Percentiles rank a stretch among this genome's conserved stretches.
Conservation (phyloP, 768 basidiomycete genomes). For the Chalciporus pseudorubinellus region DNA sequence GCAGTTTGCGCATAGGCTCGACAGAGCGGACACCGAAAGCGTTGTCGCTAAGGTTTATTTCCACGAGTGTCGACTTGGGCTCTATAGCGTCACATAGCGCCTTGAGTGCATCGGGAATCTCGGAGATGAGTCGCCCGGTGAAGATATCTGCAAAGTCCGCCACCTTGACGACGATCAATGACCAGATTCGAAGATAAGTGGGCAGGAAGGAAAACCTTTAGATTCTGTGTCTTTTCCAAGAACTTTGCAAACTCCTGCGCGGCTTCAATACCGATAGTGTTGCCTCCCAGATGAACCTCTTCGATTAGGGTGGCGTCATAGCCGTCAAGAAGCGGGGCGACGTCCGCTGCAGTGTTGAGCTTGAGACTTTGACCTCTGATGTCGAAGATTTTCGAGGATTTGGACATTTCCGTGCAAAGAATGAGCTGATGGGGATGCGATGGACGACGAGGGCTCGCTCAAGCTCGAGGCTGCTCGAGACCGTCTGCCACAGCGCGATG, state of each 20-base stretch:
- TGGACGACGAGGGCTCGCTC: neutral
- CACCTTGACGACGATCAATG: constrained; percentile 48
- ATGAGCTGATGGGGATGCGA: neutral
- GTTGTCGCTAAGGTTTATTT: constrained; percentile 92
- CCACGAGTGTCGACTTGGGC: constrained; percentile 74
- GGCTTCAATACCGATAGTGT: constrained; percentile 91
- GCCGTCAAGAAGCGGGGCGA: constrained; percentile 66
- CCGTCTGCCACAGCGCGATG: neutral
- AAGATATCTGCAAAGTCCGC: constrained; percentile 98
- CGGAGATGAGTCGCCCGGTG: constrained; percentile 91
- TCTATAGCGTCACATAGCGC: constrained; percentile 87
- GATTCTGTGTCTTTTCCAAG: constrained; percentile 57
- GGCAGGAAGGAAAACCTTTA: constrained; percentile 53
- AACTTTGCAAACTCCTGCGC: constrained; percentile 81
- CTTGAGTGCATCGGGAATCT: constrained; percentile 88
- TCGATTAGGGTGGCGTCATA: constrained; percentile 67
- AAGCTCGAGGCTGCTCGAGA: neutral
- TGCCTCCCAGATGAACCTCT: constrained; percentile 91
- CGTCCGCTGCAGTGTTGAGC: constrained; percentile 71
- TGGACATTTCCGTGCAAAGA: constrained; percentile 15
- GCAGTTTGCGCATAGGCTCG: constrained; percentile 89
- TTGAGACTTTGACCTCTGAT: constrained; percentile 50
- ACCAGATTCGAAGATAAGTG: neutral
- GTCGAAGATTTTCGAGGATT: constrained; percentile 22
- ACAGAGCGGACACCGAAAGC: constrained; percentile 96